phyloP scores from a whole-genome alignment of 176 grass and related monocot genomes.

The Carex myosuroides region DNA sequence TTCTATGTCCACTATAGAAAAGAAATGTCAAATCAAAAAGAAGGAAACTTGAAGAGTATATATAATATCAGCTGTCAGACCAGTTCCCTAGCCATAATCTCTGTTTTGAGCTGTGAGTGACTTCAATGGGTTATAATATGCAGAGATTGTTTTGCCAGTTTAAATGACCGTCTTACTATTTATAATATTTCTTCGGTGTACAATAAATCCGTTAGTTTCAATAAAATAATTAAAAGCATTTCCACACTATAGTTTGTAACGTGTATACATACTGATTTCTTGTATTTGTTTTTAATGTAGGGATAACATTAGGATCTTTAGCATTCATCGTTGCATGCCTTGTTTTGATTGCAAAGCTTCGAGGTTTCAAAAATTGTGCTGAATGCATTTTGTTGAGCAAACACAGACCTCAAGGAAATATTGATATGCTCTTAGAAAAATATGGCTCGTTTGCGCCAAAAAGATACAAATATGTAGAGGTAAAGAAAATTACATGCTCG shows the following conservation, averaged over 20 bases:
- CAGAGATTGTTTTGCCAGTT: too few relatives aligned
- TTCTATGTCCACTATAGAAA: too few relatives aligned
- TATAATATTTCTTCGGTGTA: not conserved
- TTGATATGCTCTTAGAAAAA: conserved; percentile 23
- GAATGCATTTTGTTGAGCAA: not conserved
- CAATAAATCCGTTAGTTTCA: too few relatives aligned
- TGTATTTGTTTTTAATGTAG: too few relatives aligned
- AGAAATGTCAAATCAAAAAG: not conserved
- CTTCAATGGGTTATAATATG: not conserved
- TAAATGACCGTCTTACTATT: too few relatives aligned
- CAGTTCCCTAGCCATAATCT: too few relatives aligned
- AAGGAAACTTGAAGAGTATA: not conserved
- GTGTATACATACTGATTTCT: too few relatives aligned
- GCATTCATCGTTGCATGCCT: not conserved
- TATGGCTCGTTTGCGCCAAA: conserved; percentile 30
- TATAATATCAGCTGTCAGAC: too few relatives aligned
- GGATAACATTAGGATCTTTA: too few relatives aligned
- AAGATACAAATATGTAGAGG: conserved; percentile 36
- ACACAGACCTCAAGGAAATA: conserved; percentile 7
- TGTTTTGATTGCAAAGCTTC: not conserved
- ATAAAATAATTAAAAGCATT: too few relatives aligned
- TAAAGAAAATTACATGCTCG: conserved; percentile 41
- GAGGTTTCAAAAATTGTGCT: too few relatives aligned
- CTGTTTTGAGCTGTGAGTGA: not conserved
- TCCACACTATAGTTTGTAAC: too few relatives aligned